Evolutionary conservation across 2,329 filamentous ascomycete species (phyloP).

Genomic region (Raffaelea arxii): DNA sequence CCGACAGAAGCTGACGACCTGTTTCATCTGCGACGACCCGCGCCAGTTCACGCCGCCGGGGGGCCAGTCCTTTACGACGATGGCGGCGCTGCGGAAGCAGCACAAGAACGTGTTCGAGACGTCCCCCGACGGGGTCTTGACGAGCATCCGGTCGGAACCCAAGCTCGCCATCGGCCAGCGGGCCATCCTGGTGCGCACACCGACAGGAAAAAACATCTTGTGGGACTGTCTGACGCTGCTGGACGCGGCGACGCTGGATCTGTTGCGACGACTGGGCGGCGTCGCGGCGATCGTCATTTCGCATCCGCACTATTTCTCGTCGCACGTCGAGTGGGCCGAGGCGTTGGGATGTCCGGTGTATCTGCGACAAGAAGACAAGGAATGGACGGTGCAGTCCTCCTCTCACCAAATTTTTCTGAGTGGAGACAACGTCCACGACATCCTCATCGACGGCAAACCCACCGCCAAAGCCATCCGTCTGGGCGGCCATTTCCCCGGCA

Average conservation of each 20-base stretch:
- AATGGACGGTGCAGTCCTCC: constrained; percentile 49
- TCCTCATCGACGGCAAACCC: constrained; percentile 19
- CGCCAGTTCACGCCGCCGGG: constrained; percentile 57
- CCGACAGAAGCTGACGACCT: constrained; percentile 38
- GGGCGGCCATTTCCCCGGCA: constrained; percentile 74
- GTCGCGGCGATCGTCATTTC: constrained; percentile 64
- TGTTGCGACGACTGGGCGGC: constrained; percentile 52
- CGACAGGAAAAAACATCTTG: constrained; percentile 59
- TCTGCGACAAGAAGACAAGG: constrained; percentile 51
- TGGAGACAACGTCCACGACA: constrained; percentile 26
- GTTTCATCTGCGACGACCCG: constrained; percentile 65
- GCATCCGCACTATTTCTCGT: constrained; percentile 77
- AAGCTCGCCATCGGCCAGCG: constrained; percentile 68
- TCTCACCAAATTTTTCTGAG: constrained; percentile 36
- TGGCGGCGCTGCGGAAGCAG: constrained; percentile 31
- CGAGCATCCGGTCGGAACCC: constrained; percentile 39
- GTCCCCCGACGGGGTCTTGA: constrained; percentile 33
- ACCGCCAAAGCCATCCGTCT: constrained; percentile 53
- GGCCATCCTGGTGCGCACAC: constrained; percentile 57
- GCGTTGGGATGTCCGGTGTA: constrained; percentile 64
- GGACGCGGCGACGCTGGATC: constrained; percentile 50
- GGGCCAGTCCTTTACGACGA: constrained; percentile 58
- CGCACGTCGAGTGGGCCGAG: constrained; percentile 63
- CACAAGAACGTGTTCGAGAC: constrained; percentile 46
- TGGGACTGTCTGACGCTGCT: constrained; percentile 72